Evolutionary conservation across 83 land plant species (phyloP), one percentile per base, ranked within the genome.

Genomic region (Larix sibirica): DNA sequence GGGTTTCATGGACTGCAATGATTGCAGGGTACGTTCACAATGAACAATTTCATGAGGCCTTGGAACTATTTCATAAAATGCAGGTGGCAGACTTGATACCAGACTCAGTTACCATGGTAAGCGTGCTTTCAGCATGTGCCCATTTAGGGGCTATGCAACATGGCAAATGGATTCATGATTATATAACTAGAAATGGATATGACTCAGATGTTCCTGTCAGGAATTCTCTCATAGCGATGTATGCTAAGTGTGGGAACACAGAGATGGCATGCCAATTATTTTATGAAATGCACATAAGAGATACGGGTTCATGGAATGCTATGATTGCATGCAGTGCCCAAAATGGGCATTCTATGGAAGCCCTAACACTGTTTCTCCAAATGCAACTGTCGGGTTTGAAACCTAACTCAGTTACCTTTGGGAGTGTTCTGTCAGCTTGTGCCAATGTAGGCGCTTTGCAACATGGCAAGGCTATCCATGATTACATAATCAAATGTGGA

Each of bases 41-140:
- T 81, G 91, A 89, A 6, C 12, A 68, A 2, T 82, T 76, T 16
- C 58, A 83, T 26, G 33, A 82, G 6, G 87, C 89, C 4, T 83
- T 90, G 64, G 79, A 88, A 31, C 62, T 86, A 44, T 86, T 84
- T 62, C 0, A 58, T 9, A 60, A 76, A 60, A 88, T 92, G 92
- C 87, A 67, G 23, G 36, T 60, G 17, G 33, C 31, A 16, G 80
- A 92, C 8, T 54, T 83, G 18, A 83, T 82, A 79, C 94, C 96
- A 3, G 81, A 90, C 0, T 86, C 90, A 21, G 86, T 92, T 83
- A 91, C 94, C 26, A 90, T 91, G 64, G 88, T 91, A 3, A 91
- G 87, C 2, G 81, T 89, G 64, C 21, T 91, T 8, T 50, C 70
- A 33, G 87, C 94, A 38, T 83, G 85, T 61, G 66, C 85, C 74